phyloP scores from a whole-genome alignment of 2,329 filamentous ascomycete genomes.

The Lithohypha guttulata region DNA sequence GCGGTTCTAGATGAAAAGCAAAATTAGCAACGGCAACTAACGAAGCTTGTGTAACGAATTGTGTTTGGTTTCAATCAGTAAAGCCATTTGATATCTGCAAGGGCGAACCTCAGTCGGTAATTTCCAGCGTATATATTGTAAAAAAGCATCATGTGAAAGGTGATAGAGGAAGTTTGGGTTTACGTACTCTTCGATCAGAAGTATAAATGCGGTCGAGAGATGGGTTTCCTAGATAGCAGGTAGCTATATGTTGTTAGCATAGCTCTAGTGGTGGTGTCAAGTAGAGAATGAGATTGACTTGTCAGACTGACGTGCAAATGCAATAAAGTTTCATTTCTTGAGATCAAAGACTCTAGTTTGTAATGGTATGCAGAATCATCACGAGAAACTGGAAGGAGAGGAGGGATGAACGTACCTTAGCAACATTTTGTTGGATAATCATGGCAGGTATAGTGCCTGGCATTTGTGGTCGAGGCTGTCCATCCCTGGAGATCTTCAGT shows the following conservation, averaged over 20 bases:
- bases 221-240: too few relatives aligned
- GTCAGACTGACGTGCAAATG: constrained; percentile 88
- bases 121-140: constrained; percentile 68
- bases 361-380: constrained; percentile 19
- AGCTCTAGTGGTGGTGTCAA: constrained; percentile 7
- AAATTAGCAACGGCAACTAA: background rate
- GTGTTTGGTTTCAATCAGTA: constrained; percentile 62
- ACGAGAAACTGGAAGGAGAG: background rate
- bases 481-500: too few relatives aligned
- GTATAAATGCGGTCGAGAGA: constrained; percentile 19
- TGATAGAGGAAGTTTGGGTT: constrained; percentile 24
- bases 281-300: background rate
- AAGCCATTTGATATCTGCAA: constrained; percentile 81
- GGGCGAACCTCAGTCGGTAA: constrained; percentile 78
- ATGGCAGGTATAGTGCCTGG: too few relatives aligned
- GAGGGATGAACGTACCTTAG: background rate
- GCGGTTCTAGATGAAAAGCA: too few relatives aligned
- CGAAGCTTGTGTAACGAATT: background rate
- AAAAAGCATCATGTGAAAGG: constrained; percentile 50
- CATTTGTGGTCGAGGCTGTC: too few relatives aligned
- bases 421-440: too few relatives aligned
- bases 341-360: constrained; percentile 98
- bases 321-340: constrained; percentile 63
- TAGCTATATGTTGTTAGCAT: too few relatives aligned
- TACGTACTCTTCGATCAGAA: too few relatives aligned